Conservation (phyloP, 805 yeast species). For the Spathaspora hagerdaliae region DNA sequence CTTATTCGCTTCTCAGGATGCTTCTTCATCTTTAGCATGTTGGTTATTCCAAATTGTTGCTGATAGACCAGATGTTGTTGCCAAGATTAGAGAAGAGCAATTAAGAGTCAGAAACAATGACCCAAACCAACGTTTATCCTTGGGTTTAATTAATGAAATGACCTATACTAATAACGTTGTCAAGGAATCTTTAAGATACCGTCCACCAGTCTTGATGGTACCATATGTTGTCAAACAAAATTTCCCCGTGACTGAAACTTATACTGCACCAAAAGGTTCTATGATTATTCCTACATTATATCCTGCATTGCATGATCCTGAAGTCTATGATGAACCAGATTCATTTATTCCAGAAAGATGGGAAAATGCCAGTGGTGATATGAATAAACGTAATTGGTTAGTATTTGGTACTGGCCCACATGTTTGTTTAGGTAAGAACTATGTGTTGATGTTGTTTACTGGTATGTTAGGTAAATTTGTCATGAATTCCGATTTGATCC, state of each 20-base stretch:
- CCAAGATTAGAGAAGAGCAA: slow-evolving; percentile 90
- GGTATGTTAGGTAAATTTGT: slow-evolving; percentile 90
- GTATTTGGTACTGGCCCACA: slow-evolving; percentile 98
- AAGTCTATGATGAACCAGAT: slow-evolving; percentile 92
- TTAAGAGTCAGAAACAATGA: slow-evolving; percentile 76
- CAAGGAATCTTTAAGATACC: slow-evolving; percentile 85
- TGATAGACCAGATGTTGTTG: slow-evolving; percentile 88
- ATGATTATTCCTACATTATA: slow-evolving; percentile 95
- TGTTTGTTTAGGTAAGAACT: slow-evolving; percentile 90
- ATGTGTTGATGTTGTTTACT: slow-evolving; percentile 86
- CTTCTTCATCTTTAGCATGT: slow-evolving; percentile 93
- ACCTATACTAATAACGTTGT: slow-evolving; percentile 85
- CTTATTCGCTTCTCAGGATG: slow-evolving; percentile 96
- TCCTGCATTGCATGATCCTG: slow-evolving; percentile 97
- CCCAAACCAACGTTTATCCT: slow-evolving; percentile 53
- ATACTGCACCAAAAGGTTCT: slow-evolving; percentile 94
- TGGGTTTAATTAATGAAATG: slow-evolving; percentile 83
- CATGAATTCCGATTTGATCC: slow-evolving; percentile 74
- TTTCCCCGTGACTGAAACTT: slow-evolving; percentile 77
- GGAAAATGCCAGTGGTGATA: slow-evolving; percentile 76
- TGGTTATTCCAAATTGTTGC: slow-evolving; percentile 97
- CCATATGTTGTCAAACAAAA: slow-evolving; percentile 89
- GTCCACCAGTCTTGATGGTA: slow-evolving; percentile 98
- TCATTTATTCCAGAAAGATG: slow-evolving; percentile 95
- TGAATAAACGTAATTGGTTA: slow-evolving; percentile 86